Evolutionary conservation across 2,329 filamentous ascomycete genomes (phyloP).

Genomic region (Orbilia brochopaga): DNA sequence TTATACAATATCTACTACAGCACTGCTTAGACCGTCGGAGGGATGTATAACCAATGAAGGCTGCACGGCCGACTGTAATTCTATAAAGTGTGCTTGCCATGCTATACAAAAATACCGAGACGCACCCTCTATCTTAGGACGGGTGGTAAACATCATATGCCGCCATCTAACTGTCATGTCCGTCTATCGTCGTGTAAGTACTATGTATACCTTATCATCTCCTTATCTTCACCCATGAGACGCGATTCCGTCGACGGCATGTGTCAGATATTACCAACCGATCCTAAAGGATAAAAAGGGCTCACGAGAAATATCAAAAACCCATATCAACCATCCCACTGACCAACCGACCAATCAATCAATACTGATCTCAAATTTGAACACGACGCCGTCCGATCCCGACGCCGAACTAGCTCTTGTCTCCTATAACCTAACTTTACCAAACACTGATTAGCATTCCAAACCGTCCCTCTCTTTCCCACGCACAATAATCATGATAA

Average conservation of each 20-base stretch:
- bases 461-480: not conserved
- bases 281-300: not conserved
- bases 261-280: no score
- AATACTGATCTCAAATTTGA: no score
- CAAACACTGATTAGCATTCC: conserved; percentile 29
- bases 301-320: no score
- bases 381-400: not conserved
- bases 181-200: no score
- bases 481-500: not conserved
- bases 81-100: not conserved
- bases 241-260: no score
- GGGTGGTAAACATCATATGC: not conserved
- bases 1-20: conserved; percentile 11
- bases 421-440: conserved; percentile 49
- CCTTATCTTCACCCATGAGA: no score
- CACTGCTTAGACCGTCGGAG: not conserved
- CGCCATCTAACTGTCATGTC: no score
- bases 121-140: not conserved
- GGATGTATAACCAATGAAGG: not conserved
- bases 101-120: not conserved
- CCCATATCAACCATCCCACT: not conserved
- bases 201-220: no score
- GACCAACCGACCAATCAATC: not conserved
- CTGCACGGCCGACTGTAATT: no score
- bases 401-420: conserved; percentile 21